These are phyloP conservation scores for Talaromyces proteolyticus DNA, from an alignment of 495 filamentous ascomycete species.

Conservation along the genomic window DNA sequence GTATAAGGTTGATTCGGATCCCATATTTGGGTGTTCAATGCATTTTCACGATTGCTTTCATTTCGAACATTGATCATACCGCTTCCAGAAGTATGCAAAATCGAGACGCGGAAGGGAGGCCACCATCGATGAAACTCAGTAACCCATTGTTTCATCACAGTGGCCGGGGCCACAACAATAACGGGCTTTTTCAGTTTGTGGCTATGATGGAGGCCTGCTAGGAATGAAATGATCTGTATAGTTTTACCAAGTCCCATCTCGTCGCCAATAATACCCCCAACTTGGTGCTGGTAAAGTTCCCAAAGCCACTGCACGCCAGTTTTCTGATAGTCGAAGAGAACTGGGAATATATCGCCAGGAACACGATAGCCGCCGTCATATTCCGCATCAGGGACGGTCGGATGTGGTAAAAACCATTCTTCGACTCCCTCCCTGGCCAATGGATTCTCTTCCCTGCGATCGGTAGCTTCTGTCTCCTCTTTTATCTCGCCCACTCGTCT, in stretches of 20 bases:
- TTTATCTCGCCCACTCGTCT: conserved; percentile 26
- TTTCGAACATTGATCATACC: conserved; percentile 81
- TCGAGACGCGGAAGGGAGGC: conserved; percentile 90
- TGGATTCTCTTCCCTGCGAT: too few species aligned
- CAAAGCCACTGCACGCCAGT: conserved; percentile 96
- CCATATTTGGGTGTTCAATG: conserved; percentile 38
- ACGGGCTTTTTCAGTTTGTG: conserved; percentile 75
- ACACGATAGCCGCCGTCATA: conserved; percentile 71
- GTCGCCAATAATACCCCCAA: conserved; percentile 92
- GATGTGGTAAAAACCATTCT: conserved; percentile 86
- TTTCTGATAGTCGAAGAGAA: conserved; percentile 92
- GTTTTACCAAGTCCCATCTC: conserved; percentile 99
- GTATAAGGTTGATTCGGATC: conserved; percentile 22
- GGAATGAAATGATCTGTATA: conserved; percentile 85
- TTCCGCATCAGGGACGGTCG: conserved; percentile 63
- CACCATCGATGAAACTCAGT: conserved; percentile 98
- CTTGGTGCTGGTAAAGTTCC: conserved; percentile 80
- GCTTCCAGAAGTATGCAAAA: conserved; percentile 89
- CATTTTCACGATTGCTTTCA: conserved; percentile 68
- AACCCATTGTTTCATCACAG: conserved; percentile 94
- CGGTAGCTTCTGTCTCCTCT: conserved; percentile 15
- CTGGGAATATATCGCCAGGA: conserved; percentile 86
- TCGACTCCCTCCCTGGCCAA: conserved; percentile 35
- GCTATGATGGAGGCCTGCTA: conserved; percentile 88
- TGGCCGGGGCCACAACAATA: conserved; percentile 87